Base-by-base conservation (phyloP, 1,139 yeast genomes). In the Komagataea norvegica region DNA sequence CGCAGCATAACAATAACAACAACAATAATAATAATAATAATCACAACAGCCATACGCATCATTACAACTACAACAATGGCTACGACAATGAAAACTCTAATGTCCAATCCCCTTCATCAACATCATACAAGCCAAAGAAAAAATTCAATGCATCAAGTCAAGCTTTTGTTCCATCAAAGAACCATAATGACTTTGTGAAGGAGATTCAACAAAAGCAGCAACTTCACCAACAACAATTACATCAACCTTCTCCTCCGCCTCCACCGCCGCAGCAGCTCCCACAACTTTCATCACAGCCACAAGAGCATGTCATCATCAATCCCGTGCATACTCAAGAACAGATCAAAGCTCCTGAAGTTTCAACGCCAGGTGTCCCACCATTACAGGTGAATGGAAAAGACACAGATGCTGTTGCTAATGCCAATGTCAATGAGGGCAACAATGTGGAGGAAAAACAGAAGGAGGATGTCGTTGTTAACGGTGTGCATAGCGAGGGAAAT, bases 111-210 rank as follows among this genome's bases (percentile, higher is more conserved):
- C 19, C 29, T 6, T 26, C 29, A 14, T 16, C 29, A 26, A 2
- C 29, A 26, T 10, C 17, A 26, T 26, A 10, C 29, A 3, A 24
- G n/a, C 26, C 26, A 24, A 26, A 26, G 26, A 28, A 28, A 23
- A 17, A 17, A 13, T 28, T 18, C 23, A 18, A 8, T 18, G 31
- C 31, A 10, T 18, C 13, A 6, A 28, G 23, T 28, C 17, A 28
- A 13, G 23, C 31, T 16, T 28, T 8, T n/a, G 16, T 28, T 6
- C 31, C 31, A 18, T 17, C 21, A 6, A 11, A 9, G 6, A 13
- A 28, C 7, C 29, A 26, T 16, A 8, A 26, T 7, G 17, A 8
- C 17, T 26, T 14, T 15, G 7, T 26, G 9, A 18, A 28, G 11
- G 15, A 28, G 18, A 7, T 15, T 19, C 31, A 28, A 15, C 29